Base-by-base conservation (phyloP, 2,329 filamentous ascomycete genomes). In the Phoma herbarum region DNA sequence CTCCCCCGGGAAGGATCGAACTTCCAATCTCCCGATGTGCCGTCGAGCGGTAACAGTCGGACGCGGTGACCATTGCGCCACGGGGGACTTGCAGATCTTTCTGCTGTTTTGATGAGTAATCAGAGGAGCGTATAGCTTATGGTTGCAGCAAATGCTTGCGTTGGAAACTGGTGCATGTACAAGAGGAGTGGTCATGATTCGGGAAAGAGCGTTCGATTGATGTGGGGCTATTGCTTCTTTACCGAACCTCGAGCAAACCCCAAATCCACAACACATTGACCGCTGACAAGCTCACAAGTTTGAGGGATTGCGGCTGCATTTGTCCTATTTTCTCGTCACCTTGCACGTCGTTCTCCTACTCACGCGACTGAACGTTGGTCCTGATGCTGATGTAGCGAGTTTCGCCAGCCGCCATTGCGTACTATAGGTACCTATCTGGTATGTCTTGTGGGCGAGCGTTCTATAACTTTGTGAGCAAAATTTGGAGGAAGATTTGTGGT, bases 1-100 rank as follows among this genome's bases (percentile, higher is more conserved):
- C 49, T 52, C 55, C 55, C 44, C 43, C 35, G 28, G 43, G 55
- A 58, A 58, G 49, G 55, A 53, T 58, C 49, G 44, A 58, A 58
- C 44, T 52, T 53, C 44, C 35, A 58, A 23, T 58, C 37, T 52
- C 55, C 55, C 55, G 37, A 53, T 53, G 48, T 58, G 49, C 49
- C 55, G 14, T 44, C 16, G 6, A 31, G 28, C 33, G 33, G 48
- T 52, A 53, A 58, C 44, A 49, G 55, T 58, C 55, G 49, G 55
- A 58, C 49, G 48, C 49, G 26, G 26, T 58, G 43, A 47, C 26
- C 49, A 58, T 58, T 48, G 49, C 28, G 37, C 44, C 49, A 53
- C 44, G 49, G 49, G 37, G 44, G 42, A 57, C n/a, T 47, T 39
- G 31, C 52, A 50, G 25, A 18, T 29, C 1, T n/a, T 42, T 18